Evolutionary conservation across 768 basidiomycete species (phyloP).

Genomic region (Suillus brevipes): DNA sequence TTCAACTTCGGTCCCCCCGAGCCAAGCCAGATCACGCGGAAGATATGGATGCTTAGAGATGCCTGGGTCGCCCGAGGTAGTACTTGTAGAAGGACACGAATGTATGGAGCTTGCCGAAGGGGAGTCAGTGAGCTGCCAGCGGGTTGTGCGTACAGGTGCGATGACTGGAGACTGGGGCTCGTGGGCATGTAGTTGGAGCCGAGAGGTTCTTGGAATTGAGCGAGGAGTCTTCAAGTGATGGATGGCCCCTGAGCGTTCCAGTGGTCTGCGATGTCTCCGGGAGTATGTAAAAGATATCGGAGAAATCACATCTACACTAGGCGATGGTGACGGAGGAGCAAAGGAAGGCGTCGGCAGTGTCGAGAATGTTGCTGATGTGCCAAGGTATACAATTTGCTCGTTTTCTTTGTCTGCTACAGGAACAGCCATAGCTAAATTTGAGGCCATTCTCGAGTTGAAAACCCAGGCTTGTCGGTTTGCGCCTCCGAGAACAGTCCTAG

Average conservation of each 20-base stretch:
- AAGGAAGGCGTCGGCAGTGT: slow-evolving; percentile 28
- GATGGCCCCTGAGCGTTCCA: slow-evolving; percentile 34
- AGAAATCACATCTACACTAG: slow-evolving; percentile 26
- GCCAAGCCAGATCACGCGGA: slow-evolving; percentile 49
- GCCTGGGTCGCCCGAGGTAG: slow-evolving; percentile 9
- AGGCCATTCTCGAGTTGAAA: slow-evolving; percentile 6
- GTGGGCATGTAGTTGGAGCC: neutral
- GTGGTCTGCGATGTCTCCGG: slow-evolving; percentile 30
- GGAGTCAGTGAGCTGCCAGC: slow-evolving; percentile 18
- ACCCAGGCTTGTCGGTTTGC: slow-evolving; percentile 4
- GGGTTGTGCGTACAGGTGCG: slow-evolving; percentile 6
- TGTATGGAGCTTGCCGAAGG: slow-evolving; percentile 9
- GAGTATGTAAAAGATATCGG: slow-evolving; percentile 21
- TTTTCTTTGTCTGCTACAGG: slow-evolving; percentile 17
- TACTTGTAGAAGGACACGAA: slow-evolving; percentile 5
- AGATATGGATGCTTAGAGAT: slow-evolving; percentile 24
- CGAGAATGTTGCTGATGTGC: slow-evolving; percentile 27
- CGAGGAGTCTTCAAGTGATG: slow-evolving; percentile 13
- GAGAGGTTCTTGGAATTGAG: slow-evolving; percentile 17
- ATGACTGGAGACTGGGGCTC: neutral
- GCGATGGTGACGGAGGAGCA: slow-evolving; percentile 31
- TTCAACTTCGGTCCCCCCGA: slow-evolving; percentile 53
- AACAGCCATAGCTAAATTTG: slow-evolving; percentile 13
- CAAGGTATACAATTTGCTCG: slow-evolving; percentile 15
- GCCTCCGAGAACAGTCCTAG: slow-evolving; percentile 5